Percentiles rank a stretch among this genome's conserved stretches.
phyloP scores from a whole-genome alignment of 441 rosid species.

The Euphorbia schlechtendalii region DNA sequence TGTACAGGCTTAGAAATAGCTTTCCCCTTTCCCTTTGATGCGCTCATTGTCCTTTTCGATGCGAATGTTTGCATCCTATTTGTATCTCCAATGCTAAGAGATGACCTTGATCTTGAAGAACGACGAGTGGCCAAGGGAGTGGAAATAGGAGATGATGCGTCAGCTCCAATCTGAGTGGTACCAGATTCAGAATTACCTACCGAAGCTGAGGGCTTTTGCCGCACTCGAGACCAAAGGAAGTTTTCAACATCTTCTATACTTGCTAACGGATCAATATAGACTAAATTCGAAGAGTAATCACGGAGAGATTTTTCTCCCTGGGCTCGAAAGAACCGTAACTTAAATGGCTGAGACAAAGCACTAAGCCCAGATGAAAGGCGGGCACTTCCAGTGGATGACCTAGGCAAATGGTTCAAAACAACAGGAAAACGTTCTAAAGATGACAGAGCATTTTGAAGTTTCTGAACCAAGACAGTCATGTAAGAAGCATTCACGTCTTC shows the following conservation, averaged over 20 bases:
- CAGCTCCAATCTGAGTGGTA: slow-evolving; percentile 56
- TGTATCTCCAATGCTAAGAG: slow-evolving; percentile 71
- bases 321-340: slow-evolving; percentile 91
- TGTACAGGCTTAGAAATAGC: slow-evolving; percentile 81
- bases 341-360: slow-evolving; percentile 93
- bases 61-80: slow-evolving; percentile 55
- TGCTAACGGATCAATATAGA: slow-evolving; percentile 95
- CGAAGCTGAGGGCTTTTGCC: slow-evolving; percentile 63
- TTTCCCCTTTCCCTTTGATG: slow-evolving; percentile 96
- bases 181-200: slow-evolving; percentile 67
- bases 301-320: slow-evolving; percentile 91
- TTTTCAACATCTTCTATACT: slow-evolving; percentile 95
- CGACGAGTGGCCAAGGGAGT: slow-evolving; percentile 72
- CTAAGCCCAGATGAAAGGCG: slow-evolving; percentile 95
- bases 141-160: slow-evolving; percentile 58
- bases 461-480: slow-evolving; percentile 86
- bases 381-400: slow-evolving; percentile 84
- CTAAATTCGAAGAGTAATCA: slow-evolving; percentile 93
- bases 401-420: slow-evolving; percentile 86
- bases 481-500: slow-evolving; percentile 50
- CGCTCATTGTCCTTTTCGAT: slow-evolving; percentile 63
- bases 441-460: slow-evolving; percentile 94
- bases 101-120: slow-evolving; percentile 79
- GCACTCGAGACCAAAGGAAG: slow-evolving; percentile 97
- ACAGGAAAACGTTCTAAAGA: slow-evolving; percentile 98